Conservation (phyloP, 1,284 basidiomycete genomes). For the Somion occarium region DNA sequence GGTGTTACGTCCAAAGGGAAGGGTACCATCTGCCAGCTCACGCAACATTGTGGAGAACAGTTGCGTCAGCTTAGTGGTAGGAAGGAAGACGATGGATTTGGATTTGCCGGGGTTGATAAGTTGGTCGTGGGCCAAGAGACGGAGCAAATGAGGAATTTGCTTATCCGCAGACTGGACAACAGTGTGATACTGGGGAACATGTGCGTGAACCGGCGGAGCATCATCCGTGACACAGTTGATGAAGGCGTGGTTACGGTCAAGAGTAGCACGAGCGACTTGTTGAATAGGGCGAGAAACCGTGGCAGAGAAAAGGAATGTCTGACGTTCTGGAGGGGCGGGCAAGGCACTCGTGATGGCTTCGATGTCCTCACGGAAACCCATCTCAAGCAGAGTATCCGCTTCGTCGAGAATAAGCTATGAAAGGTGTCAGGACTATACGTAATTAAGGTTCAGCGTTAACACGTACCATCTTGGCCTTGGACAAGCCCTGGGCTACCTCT, state of each 20-base stretch:
- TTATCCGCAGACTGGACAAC: conserved; percentile 62
- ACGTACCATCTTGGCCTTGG: conserved; percentile 56
- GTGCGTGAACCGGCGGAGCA: conserved; percentile 63
- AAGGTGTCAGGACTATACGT: conserved; percentile 9
- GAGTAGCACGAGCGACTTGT: conserved; percentile 49
- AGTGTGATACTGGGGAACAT: conserved; percentile 85
- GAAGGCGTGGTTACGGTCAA: conserved; percentile 54
- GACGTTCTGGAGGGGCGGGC: conserved; percentile 65
- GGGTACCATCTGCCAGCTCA: conserved; percentile 35
- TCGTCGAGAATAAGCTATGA: conserved; percentile 86
- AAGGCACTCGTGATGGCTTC: conserved; percentile 69
- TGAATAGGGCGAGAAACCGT: conserved; percentile 66
- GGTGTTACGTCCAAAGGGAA: conserved; percentile 50
- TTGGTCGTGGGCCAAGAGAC: conserved; percentile 89
- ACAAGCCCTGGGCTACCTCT: conserved; percentile 49
- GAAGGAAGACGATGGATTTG: conserved; percentile 86
- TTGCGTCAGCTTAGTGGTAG: conserved; percentile 86
- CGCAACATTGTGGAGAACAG: conserved; percentile 66
- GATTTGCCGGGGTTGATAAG: conserved; percentile 64
- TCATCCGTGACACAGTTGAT: conserved; percentile 58
- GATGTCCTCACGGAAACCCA: conserved; percentile 94
- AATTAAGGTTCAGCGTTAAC: conserved; percentile 2
- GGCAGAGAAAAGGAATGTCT: conserved; percentile 96
- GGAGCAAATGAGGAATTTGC: conserved; percentile 78
- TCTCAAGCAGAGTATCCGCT: conserved; percentile 92